Evolutionary conservation across 805 yeast species (phyloP).

Genomic region (Hanseniaspora vineae): DNA sequence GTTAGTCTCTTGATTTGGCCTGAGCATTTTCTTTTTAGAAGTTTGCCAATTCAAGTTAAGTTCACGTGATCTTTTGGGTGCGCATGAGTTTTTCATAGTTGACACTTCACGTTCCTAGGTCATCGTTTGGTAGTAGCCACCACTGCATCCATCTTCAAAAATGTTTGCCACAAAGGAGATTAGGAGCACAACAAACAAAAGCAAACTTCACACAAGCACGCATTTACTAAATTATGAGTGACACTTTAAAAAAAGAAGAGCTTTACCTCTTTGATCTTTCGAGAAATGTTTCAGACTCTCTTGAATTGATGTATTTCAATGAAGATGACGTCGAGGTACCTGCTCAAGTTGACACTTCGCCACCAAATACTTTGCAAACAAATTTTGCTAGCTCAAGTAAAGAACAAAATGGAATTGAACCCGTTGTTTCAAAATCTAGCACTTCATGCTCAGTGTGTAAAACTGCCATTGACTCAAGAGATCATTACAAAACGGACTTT

Average conservation of each 20-base stretch:
- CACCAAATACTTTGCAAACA: neutral
- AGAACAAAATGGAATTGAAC: no score
- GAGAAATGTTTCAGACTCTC: constrained; percentile 27
- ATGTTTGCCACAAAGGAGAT: no score
- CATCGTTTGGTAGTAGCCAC: no score
- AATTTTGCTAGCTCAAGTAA: no score
- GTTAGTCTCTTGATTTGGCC: no score
- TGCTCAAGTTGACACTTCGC: neutral
- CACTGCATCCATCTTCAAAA: no score
- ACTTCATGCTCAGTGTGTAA: constrained; percentile 16
- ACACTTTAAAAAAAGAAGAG: constrained; percentile 22
- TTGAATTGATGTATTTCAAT: constrained; percentile 45
- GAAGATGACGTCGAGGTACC: constrained; percentile 29
- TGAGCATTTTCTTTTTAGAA: no score
- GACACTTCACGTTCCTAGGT: no score
- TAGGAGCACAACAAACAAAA: neutral
- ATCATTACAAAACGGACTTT: constrained; percentile 45
- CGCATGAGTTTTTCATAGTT: no score
- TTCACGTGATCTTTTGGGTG: no score
- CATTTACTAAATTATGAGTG: no score
- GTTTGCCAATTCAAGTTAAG: no score
- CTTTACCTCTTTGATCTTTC: constrained; percentile 39
- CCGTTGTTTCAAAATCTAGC: constrained; percentile 1
- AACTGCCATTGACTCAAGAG: constrained; percentile 18
- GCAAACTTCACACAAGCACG: neutral